A percentile compares a stretch with the other conserved stretches of the same genome.
Conservation (phyloP, 306 rosid species). For the Pueraria montana region DNA sequence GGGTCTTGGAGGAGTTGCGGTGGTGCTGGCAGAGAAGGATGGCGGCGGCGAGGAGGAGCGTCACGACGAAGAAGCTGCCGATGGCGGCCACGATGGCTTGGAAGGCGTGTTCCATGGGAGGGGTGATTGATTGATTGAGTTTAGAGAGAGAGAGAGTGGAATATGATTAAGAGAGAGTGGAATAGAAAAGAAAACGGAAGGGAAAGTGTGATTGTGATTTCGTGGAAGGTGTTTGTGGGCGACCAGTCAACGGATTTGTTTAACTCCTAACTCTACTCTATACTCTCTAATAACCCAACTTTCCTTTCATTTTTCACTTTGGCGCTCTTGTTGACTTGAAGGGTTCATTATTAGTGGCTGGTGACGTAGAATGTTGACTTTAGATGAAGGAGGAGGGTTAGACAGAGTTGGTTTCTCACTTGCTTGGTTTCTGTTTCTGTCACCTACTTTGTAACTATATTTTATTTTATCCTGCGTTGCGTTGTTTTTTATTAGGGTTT, state of each 20-base stretch:
- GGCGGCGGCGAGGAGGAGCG: conserved; percentile 52
- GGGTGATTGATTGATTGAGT: background rate
- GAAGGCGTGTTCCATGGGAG: background rate
- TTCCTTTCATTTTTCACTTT: background rate
- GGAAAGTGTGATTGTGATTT: conserved; percentile 12
- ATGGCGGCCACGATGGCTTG: conserved; percentile 57
- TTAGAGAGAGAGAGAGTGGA: background rate
- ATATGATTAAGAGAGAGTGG: background rate
- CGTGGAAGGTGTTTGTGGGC: conserved; percentile 36
- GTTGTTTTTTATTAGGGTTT: no score
- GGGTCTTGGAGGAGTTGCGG: conserved; percentile 38
- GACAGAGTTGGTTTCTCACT: no score
- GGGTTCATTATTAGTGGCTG: background rate
- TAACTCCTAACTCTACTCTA: background rate
- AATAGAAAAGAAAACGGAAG: background rate
- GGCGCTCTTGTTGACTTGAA: background rate
- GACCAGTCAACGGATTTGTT: conserved; percentile 36
- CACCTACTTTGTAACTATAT: background rate
- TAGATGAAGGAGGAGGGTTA: no score
- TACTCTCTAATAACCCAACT: background rate
- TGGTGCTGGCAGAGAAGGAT: conserved; percentile 50
- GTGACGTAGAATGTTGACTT: background rate
- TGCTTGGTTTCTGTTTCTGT: no score
- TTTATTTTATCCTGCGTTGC: background rate
- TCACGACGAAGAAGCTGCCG: conserved; percentile 65